Conservation (phyloP, 2,329 filamentous ascomycete species). For the Colletotrichum sublineola region DNA sequence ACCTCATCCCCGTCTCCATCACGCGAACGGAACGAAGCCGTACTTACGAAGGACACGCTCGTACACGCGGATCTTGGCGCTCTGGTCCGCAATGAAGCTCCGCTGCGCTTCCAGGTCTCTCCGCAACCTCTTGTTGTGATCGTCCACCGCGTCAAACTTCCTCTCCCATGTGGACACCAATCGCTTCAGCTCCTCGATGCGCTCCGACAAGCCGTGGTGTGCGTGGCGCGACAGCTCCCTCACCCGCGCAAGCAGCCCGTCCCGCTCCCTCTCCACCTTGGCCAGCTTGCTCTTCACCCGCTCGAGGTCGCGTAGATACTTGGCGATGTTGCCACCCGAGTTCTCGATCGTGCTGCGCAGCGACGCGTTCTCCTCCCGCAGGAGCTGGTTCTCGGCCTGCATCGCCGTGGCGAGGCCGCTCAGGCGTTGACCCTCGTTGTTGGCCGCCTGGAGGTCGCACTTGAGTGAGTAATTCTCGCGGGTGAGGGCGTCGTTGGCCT, state of each 20-base stretch:
- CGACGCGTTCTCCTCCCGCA: constrained; percentile 55
- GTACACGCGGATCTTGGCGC: constrained; percentile 43
- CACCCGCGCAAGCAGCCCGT: constrained; percentile 50
- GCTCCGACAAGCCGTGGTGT: constrained; percentile 47
- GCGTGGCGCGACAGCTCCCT: constrained; percentile 52
- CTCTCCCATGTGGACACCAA: constrained; percentile 54
- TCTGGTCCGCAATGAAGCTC: constrained; percentile 35
- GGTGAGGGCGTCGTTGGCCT: constrained; percentile 52
- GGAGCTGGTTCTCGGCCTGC: constrained; percentile 52
- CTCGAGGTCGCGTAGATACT: constrained; percentile 51
- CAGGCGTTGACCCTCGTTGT: constrained; percentile 54
- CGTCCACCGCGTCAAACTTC: constrained; percentile 43
- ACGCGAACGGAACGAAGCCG: constrained; percentile 36
- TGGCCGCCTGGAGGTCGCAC: constrained; percentile 51
- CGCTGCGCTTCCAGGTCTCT: constrained; percentile 38
- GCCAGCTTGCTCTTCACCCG: constrained; percentile 51
- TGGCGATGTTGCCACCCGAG: constrained; percentile 48
- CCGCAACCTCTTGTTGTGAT: constrained; percentile 40
- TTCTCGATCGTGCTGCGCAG: constrained; percentile 55
- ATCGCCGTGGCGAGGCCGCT: constrained; percentile 53
- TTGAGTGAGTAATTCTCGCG: constrained; percentile 52
- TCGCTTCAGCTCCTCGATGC: constrained; percentile 50
- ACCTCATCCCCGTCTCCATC: neutral
- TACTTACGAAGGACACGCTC: constrained; percentile 45
- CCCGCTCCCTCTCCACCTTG: constrained; percentile 55